A percentile compares a stretch with the other conserved stretches of the same genome.
Conservation (phyloP, 148 eudicot species). For the Polygonum maritimum region DNA sequence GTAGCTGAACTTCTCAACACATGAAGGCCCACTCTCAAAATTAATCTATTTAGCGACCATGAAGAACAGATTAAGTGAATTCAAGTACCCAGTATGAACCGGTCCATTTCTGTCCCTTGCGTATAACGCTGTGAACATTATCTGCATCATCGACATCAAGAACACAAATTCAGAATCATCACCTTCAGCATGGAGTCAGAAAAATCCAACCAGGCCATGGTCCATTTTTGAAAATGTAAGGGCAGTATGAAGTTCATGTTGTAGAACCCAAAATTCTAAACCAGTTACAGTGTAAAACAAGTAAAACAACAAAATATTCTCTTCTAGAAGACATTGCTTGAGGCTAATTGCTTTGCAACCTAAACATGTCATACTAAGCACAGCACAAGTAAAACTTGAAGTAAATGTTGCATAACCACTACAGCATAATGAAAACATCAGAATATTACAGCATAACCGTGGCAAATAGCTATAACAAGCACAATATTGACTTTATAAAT, state of each 20-base stretch:
- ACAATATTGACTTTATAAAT: background rate
- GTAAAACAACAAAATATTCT: background rate
- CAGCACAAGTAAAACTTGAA: background rate
- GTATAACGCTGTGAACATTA: slow-evolving; percentile 69
- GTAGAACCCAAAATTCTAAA: background rate
- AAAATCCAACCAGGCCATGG: background rate
- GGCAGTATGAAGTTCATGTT: background rate
- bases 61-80: background rate
- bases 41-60: background rate
- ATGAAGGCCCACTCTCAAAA: background rate
- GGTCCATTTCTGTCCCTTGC: slow-evolving; percentile 56
- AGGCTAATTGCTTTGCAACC: background rate
- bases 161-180: background rate
- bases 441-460: background rate
- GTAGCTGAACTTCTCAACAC: background rate
- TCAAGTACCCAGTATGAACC: slow-evolving; percentile 67
- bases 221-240: background rate
- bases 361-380: background rate
- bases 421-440: background rate
- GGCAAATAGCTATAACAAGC: background rate
- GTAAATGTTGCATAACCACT: background rate
- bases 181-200: background rate
- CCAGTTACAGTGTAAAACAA: background rate
- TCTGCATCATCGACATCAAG: slow-evolving; percentile 26
- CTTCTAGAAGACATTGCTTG: background rate